phyloP scores from a whole-genome alignment of 805 yeast species.

The Teunomyces aglyptinius region DNA sequence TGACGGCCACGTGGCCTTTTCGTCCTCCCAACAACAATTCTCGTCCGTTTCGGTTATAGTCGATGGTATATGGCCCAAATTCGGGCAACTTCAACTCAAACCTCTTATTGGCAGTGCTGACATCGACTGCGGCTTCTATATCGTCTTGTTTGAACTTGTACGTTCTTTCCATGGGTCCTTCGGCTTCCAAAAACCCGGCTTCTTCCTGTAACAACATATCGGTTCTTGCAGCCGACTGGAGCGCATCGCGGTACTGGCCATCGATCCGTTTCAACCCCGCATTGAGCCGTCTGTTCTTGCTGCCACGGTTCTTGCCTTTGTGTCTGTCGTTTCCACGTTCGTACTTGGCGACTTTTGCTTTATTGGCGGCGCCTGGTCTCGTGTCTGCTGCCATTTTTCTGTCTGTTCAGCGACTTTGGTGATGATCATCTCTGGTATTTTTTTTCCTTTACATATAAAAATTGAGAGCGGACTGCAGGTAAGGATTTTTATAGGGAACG shows the following conservation, averaged over 20 bases:
- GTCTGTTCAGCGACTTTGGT: neutral
- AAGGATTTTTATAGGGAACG: neutral
- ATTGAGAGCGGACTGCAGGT: neutral
- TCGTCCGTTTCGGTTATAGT: conserved; percentile 87
- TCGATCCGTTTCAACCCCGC: conserved; percentile 69
- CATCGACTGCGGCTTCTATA: conserved; percentile 72
- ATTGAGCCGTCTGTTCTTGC: conserved; percentile 58
- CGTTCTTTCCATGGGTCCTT: conserved; percentile 86
- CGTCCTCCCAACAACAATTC: conserved; percentile 80
- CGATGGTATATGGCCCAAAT: conserved; percentile 82
- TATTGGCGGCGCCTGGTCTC: conserved; percentile 2
- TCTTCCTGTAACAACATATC: conserved; percentile 84
- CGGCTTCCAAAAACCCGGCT: conserved; percentile 86
- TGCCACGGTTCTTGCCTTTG: conserved; percentile 9
- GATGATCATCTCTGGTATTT: conserved; percentile 2
- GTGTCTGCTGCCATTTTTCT: conserved; percentile 2
- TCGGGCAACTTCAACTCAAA: conserved; percentile 70
- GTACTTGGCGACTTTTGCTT: conserved; percentile 6
- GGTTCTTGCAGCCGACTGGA: conserved; percentile 80
- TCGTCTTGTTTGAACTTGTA: conserved; percentile 81
- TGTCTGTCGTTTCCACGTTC: conserved; percentile 7
- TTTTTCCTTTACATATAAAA: neutral
- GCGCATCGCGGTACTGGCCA: conserved; percentile 70
- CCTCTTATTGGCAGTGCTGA: conserved; percentile 68
- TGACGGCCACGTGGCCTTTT: conserved; percentile 92